phyloP scores from a whole-genome alignment of 2,329 filamentous ascomycete genomes.

The Cryphonectria naterciae region DNA sequence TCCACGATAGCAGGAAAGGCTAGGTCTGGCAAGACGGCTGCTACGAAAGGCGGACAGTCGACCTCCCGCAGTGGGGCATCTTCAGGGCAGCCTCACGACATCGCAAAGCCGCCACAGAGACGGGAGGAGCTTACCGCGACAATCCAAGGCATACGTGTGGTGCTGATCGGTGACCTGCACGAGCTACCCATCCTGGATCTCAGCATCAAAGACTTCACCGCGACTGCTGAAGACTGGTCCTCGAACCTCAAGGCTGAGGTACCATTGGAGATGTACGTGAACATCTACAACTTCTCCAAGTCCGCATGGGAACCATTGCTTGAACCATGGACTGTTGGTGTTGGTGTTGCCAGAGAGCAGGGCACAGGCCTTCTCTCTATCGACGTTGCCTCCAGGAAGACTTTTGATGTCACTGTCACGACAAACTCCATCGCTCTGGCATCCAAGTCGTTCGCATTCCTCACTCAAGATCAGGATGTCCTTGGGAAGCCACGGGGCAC shows the following conservation, averaged over 20 bases:
- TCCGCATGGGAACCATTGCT: slow-evolving; percentile 97
- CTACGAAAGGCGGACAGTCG: slow-evolving; percentile 20
- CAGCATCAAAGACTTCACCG: slow-evolving; percentile 86
- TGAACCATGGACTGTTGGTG: slow-evolving; percentile 94
- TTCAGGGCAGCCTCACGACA: slow-evolving; percentile 37
- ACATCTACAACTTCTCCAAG: slow-evolving; percentile 99
- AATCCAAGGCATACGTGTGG: slow-evolving; percentile 85
- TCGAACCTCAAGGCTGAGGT: slow-evolving; percentile 84
- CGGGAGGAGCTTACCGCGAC: slow-evolving; percentile 83
- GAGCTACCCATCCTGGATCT: slow-evolving; percentile 94
- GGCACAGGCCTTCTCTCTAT: slow-evolving; percentile 77
- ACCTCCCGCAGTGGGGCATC: slow-evolving; percentile 16
- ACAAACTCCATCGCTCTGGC: slow-evolving; percentile 91
- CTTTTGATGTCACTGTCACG: slow-evolving; percentile 88
- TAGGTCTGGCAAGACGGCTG: slow-evolving; percentile 40
- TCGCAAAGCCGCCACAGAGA: slow-evolving; percentile 39
- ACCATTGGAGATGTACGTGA: slow-evolving; percentile 90
- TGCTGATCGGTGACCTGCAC: slow-evolving; percentile 93
- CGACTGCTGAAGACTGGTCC: slow-evolving; percentile 90
- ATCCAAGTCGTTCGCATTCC: slow-evolving; percentile 90
- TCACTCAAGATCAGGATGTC: slow-evolving; percentile 86
- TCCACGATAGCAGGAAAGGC: slow-evolving; percentile 53
- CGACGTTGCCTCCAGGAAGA: slow-evolving; percentile 86
- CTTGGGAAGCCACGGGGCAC: slow-evolving; percentile 89
- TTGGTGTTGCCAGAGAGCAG: slow-evolving; percentile 81